Evolutionary conservation across 495 filamentous ascomycete genomes (phyloP).

Genomic region (Opeltia flavorubescens): DNA sequence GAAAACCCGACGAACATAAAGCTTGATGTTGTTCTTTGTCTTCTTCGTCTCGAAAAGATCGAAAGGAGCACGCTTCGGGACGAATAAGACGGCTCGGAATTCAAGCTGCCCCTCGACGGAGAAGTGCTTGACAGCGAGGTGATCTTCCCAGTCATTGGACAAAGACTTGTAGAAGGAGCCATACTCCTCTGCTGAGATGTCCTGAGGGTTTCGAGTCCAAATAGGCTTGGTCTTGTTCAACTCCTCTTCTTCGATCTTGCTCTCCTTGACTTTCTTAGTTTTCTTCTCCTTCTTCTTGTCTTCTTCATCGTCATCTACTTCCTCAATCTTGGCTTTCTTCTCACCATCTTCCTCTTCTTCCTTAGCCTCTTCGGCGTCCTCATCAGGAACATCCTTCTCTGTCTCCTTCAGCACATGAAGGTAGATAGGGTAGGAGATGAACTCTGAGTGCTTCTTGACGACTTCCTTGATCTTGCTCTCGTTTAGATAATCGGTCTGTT

Average conservation of each 20-base stretch:
- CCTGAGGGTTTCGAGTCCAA: constrained; percentile 95
- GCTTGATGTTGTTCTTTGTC: constrained; percentile 99
- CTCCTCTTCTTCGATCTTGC: constrained; percentile 96
- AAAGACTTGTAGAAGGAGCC: constrained; percentile 99
- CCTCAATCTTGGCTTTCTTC: constrained; percentile 75
- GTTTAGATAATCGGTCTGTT: constrained; percentile 96
- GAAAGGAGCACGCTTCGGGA: constrained; percentile 98
- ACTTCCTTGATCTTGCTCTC: constrained; percentile 99
- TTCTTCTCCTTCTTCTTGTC: constrained; percentile 84
- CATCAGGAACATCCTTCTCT: constrained; percentile 96
- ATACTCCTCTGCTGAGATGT: constrained; percentile 95
- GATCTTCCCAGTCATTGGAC: constrained; percentile 99
- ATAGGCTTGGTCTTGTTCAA: constrained; percentile 99
- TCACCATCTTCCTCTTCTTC: constrained; percentile 43
- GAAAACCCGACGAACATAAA: constrained; percentile 99
- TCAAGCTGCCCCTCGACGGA: constrained; percentile 99
- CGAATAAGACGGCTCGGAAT: constrained; percentile 98
- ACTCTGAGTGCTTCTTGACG: constrained; percentile 99
- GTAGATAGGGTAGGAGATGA: constrained; percentile 99
- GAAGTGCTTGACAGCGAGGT: constrained; percentile 99
- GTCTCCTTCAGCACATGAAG: constrained; percentile 98
- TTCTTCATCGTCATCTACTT: constrained; percentile 65
- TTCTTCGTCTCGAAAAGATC: constrained; percentile 99
- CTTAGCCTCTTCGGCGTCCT: constrained; percentile 71
- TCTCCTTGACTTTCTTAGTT: constrained; percentile 99